phyloP scores from a whole-genome alignment of 2,329 filamentous ascomycete species.

The Ophiocordyceps sinensis region DNA sequence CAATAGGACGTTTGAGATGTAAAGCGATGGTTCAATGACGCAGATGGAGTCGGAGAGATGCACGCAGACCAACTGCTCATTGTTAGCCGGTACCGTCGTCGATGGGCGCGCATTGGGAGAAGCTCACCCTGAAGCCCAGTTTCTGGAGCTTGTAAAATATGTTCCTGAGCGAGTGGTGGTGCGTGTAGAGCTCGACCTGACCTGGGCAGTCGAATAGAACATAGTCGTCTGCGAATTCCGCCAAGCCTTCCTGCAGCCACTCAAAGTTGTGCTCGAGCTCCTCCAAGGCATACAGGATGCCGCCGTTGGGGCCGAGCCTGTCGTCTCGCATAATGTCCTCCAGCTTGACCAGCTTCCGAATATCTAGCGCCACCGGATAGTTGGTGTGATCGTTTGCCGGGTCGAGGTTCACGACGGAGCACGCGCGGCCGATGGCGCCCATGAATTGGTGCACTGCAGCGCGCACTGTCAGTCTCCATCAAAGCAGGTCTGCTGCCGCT shows the following conservation, averaged over 20 bases:
- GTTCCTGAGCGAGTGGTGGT: constrained; percentile 81
- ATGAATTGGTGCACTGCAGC: constrained; percentile 83
- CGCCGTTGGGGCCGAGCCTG: constrained; percentile 80
- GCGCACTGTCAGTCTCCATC: not conserved
- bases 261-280: constrained; percentile 89
- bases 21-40: constrained; percentile 82
- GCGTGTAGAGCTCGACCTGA: constrained; percentile 93
- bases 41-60: constrained; percentile 92
- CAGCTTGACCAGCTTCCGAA: constrained; percentile 73
- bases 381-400: constrained; percentile 88
- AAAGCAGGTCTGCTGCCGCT: not conserved
- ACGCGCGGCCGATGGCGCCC: constrained; percentile 85
- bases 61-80: constrained; percentile 66
- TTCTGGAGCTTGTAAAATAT: constrained; percentile 88
- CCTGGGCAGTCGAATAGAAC: constrained; percentile 92
- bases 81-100: constrained; percentile 5
- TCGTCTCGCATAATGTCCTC: constrained; percentile 94
- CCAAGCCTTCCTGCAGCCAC: constrained; percentile 74
- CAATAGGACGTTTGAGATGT: constrained; percentile 85
- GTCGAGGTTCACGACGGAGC: constrained; percentile 90
- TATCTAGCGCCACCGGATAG: constrained; percentile 82
- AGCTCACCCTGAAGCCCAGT: constrained; percentile 65
- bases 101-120: not conserved
- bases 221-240: constrained; percentile 76
- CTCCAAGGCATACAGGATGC: constrained; percentile 83